These are phyloP conservation scores for Solanum pinnatisectum DNA, from an alignment of 257 asterid genomes.

Conservation along the genomic window DNA sequence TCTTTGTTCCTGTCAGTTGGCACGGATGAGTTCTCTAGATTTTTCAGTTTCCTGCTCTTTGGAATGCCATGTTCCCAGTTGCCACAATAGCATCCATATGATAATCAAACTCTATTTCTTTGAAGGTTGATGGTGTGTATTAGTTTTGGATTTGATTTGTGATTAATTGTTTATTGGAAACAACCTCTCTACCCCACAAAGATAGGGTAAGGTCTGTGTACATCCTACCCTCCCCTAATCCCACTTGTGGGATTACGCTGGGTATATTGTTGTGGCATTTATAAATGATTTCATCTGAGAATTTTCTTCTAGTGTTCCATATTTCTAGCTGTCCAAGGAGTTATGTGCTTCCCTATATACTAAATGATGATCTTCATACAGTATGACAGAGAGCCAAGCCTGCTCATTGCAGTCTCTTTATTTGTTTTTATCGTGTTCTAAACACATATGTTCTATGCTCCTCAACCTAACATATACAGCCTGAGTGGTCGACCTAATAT, in stretches of 20 bases:
- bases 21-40: background rate
- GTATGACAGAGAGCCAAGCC: background rate
- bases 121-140: background rate
- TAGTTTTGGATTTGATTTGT: background rate
- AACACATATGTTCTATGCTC: background rate
- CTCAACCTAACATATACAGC: background rate
- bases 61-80: background rate
- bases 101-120: background rate
- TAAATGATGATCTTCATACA: background rate
- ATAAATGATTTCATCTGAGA: background rate
- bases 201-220: background rate
- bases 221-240: background rate
- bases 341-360: background rate
- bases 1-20: background rate
- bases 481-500: background rate
- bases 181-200: background rate
- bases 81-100: background rate
- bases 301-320: background rate
- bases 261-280: background rate
- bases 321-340: background rate
- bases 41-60: background rate
- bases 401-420: background rate
- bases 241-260: background rate
- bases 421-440: background rate
- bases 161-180: background rate